Evolutionary conservation across 2,329 filamentous ascomycete species (phyloP).

Genomic region (Canariomyces notabilis): DNA sequence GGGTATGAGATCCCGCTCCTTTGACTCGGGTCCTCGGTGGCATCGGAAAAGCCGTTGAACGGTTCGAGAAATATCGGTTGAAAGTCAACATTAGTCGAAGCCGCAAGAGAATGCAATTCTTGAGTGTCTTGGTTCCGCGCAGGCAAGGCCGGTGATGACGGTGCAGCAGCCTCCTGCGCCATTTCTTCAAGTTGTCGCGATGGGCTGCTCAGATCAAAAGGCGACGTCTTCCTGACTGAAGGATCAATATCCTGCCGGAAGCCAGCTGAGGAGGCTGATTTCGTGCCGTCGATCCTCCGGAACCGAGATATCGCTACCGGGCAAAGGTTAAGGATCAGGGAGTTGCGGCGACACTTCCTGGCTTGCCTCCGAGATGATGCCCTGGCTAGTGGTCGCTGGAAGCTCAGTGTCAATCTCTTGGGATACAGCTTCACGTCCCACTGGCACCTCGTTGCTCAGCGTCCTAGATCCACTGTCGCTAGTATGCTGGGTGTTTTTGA

Average conservation of each 20-base stretch:
- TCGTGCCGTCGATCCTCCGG: constrained; percentile 33
- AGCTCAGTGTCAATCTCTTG: constrained; percentile 2
- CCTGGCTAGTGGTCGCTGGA: constrained; percentile 7
- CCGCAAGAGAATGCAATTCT: constrained; percentile 4
- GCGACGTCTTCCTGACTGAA: constrained; percentile 25
- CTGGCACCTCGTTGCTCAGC: too few relatives aligned
- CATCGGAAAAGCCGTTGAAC: constrained; percentile 24
- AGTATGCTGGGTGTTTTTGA: neutral
- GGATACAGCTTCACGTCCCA: neutral
- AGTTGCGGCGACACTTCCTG: constrained; percentile 8
- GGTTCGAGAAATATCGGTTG: constrained; percentile 22
- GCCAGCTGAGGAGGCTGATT: constrained; percentile 42
- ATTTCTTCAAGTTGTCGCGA: constrained; percentile 29
- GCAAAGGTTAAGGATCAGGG: constrained; percentile 6
- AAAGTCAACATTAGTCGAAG: constrained; percentile 17
- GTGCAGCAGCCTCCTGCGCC: constrained; percentile 15
- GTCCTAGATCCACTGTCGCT: too few relatives aligned
- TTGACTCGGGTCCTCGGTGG: constrained; percentile 10
- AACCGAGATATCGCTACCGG: constrained; percentile 24
- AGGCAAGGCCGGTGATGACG: neutral
- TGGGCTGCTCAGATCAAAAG: constrained; percentile 27
- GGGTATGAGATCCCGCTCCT: constrained; percentile 27
- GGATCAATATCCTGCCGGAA: constrained; percentile 42
- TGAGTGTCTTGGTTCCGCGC: neutral
- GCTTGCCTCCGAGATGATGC: constrained; percentile 23